Evolutionary conservation across 306 rosid species (phyloP), one percentile per base, ranked within the genome.

Genomic region (Echinosophora koreensis): DNA sequence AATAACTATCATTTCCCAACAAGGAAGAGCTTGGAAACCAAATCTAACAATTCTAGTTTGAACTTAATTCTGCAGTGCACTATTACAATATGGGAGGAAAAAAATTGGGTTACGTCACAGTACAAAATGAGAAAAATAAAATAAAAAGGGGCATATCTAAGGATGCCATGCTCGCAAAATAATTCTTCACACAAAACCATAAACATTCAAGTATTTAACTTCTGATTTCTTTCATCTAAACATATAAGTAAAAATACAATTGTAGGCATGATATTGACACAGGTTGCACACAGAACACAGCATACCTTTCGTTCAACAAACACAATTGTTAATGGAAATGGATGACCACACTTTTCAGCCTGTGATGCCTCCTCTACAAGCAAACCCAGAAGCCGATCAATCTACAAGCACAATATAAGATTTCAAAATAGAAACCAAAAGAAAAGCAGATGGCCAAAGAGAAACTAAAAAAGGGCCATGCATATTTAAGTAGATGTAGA

Each of bases 301-400:
- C 27, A 57, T 84, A 92, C 97, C 96, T 92, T 92, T 81, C 97
- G 90, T 71, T 92, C 97, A 82, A 92, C 97, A 73, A 92, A 92
- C 11, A 92, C 97, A 62, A 92, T 92, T 46, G 96, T 92, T 71
- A 92, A 79, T 15, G 90, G 97, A 80, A 92, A 66, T 5, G 92
- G 89, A 78, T 86, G 93, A 46, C 93, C 91, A 59, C 84, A 47
- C 66, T 79, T 86, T 88, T 88, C 96, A 72, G 90, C 88, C 76
- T 85, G 90, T 59, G 92, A 84, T 69, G 92, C 88, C 82, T 87
- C 96, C 76, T 92, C 97, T 6, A 92, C 96, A 18, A 92, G 97
- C 82, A 92, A 71, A 75, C 66, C 92, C 80, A 92, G 89, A 69
- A 92, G 93, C 59, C 87, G 88, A 77, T 92, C 97, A 87, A 84